Evolutionary conservation across 257 asterid species (phyloP).

Genomic region (Forsythia viridissima): DNA sequence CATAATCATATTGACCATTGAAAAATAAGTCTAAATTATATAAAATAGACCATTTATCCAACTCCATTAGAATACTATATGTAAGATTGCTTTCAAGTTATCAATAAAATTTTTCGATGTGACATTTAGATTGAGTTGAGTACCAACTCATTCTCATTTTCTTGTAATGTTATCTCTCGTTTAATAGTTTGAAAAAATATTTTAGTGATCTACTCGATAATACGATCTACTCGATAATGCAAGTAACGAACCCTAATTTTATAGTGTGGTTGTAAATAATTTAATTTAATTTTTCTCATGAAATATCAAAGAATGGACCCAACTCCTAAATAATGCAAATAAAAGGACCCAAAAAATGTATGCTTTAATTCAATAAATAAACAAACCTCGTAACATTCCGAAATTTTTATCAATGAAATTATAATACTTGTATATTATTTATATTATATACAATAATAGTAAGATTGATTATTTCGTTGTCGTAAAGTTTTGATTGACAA

Average conservation of each 20-base stretch:
- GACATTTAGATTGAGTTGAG: too few relatives aligned
- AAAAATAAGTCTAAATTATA: too few relatives aligned
- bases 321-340: neutral
- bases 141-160: too few relatives aligned
- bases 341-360: slow-evolving; percentile 37
- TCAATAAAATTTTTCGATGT: too few relatives aligned
- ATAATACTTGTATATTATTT: neutral
- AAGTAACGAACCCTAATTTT: neutral
- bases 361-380: slow-evolving; percentile 39
- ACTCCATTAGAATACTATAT: too few relatives aligned
- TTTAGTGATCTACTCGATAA: too few relatives aligned
- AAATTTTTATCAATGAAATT: neutral
- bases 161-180: too few relatives aligned
- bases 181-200: too few relatives aligned
- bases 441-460: neutral
- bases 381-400: neutral
- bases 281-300: slow-evolving; percentile 12
- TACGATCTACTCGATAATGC: neutral
- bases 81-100: too few relatives aligned
- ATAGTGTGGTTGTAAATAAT: neutral
- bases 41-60: too few relatives aligned
- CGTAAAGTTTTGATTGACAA: neutral
- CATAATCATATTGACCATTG: too few relatives aligned
- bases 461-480: neutral
- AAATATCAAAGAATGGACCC: neutral